A percentile compares a stretch with the other conserved stretches of the same genome.
phyloP scores from a whole-genome alignment of 2,329 filamentous ascomycete genomes.

The Fusarium papillatum region DNA sequence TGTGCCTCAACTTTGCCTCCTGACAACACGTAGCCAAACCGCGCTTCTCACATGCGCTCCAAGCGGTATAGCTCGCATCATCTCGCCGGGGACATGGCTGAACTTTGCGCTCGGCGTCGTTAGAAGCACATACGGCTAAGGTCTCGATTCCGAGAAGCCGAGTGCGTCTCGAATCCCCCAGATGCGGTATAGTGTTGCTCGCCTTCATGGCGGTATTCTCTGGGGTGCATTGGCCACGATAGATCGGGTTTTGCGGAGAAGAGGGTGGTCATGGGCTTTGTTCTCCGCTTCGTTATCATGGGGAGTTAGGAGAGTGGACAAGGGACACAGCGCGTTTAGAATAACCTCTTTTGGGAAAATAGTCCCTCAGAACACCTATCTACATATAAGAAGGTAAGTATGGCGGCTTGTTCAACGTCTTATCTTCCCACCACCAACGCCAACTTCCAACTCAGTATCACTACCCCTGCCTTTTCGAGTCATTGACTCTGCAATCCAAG shows the following conservation, averaged over 20 bases:
- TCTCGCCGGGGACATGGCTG: background rate
- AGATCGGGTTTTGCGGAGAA: background rate
- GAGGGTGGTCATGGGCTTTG: background rate
- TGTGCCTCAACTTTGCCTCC: background rate
- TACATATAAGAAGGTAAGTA: background rate
- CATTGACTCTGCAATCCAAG: background rate
- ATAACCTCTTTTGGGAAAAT: background rate
- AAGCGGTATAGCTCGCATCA: background rate
- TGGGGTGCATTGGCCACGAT: background rate
- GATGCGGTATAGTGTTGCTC: background rate
- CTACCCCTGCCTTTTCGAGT: background rate
- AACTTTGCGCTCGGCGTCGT: background rate
- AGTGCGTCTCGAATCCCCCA: slow-evolving; percentile 9
- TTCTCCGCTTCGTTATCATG: background rate
- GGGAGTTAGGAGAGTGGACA: background rate
- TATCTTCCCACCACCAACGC: background rate
- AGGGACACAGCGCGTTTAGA: background rate
- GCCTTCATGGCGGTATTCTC: background rate
- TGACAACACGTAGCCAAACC: background rate
- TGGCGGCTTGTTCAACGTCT: background rate
- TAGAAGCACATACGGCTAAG: too few species aligned
- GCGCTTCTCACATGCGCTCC: background rate
- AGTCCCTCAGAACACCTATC: background rate
- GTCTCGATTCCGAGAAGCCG: background rate
- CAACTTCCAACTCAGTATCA: background rate